Conservation (phyloP, 2,329 filamentous ascomycete genomes). For the Scedosporium boydii region DNA sequence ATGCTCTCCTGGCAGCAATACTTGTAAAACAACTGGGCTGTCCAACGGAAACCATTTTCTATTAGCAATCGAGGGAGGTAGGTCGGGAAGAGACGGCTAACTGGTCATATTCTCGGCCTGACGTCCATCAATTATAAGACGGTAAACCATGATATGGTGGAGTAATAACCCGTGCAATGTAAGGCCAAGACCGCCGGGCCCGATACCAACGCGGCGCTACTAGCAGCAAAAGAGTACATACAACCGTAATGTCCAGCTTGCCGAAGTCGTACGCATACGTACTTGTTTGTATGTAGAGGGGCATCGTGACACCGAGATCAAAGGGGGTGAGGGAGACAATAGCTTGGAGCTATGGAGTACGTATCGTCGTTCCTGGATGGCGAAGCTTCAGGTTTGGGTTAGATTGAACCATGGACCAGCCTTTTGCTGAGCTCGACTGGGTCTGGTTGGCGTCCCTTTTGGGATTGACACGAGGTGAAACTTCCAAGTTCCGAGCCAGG, state of each 20-base stretch:
- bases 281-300: no score
- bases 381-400: background rate
- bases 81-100: background rate
- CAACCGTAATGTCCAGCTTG: background rate
- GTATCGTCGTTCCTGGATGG: background rate
- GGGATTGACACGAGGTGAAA: background rate
- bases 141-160: background rate
- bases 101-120: background rate
- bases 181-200: background rate
- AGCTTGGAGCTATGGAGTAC: background rate
- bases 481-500: background rate
- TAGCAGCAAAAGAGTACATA: background rate
- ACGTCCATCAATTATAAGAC: background rate
- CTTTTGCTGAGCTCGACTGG: no score
- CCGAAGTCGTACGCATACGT: no score
- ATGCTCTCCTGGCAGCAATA: no score
- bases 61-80: background rate
- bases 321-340: no score
- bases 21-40: background rate
- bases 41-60: background rate
- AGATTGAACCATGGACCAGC: background rate
- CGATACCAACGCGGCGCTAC: background rate
- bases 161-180: background rate
- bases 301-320: no score
- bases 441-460: background rate